Percentiles rank a stretch among this genome's conserved stretches.
phyloP scores from a whole-genome alignment of 805 yeast species.

The Kodamaea kakaduensis region DNA sequence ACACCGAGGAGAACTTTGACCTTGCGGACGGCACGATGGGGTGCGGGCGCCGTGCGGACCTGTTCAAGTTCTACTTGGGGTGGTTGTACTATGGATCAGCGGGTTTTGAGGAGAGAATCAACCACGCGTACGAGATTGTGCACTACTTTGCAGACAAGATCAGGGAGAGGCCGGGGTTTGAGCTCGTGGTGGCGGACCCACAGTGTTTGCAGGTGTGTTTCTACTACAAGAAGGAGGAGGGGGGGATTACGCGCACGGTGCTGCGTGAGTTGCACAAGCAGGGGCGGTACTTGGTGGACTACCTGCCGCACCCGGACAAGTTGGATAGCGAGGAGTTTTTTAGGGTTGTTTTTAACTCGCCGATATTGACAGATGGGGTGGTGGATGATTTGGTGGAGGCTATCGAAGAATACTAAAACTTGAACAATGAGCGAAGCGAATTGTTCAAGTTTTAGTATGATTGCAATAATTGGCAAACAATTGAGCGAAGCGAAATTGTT shows the following conservation, averaged over 20 bases:
- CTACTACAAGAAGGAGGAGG: constrained; percentile 52
- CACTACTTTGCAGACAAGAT: constrained; percentile 55
- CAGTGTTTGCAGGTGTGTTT: constrained; percentile 85
- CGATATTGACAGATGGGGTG: constrained; percentile 38
- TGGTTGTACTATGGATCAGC: constrained; percentile 75
- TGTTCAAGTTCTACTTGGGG: constrained; percentile 70
- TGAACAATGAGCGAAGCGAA: too few relatives aligned
- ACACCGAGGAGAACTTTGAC: constrained; percentile 55
- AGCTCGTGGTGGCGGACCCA: constrained; percentile 47
- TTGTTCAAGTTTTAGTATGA: too few relatives aligned
- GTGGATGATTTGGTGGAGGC: constrained; percentile 34
- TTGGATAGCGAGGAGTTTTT: constrained; percentile 69
- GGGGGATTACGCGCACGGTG: constrained; percentile 53
- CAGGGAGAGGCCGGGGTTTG: constrained; percentile 40
- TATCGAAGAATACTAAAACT: too few relatives aligned
- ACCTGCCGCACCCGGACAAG: constrained; percentile 59
- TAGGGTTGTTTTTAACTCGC: constrained; percentile 79
- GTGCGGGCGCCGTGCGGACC: constrained; percentile 83
- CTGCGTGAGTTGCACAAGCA: constrained; percentile 54
- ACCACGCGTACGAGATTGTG: constrained; percentile 67
- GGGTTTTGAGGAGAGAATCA: constrained; percentile 64
- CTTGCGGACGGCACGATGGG: constrained; percentile 91
- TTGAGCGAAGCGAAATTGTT: too few relatives aligned
- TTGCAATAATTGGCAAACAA: too few relatives aligned
- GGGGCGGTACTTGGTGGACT: constrained; percentile 74